Evolutionary conservation across 1,284 basidiomycete genomes (phyloP), one percentile per base, ranked within the genome.

Genomic region (Caloboletus firmus): DNA sequence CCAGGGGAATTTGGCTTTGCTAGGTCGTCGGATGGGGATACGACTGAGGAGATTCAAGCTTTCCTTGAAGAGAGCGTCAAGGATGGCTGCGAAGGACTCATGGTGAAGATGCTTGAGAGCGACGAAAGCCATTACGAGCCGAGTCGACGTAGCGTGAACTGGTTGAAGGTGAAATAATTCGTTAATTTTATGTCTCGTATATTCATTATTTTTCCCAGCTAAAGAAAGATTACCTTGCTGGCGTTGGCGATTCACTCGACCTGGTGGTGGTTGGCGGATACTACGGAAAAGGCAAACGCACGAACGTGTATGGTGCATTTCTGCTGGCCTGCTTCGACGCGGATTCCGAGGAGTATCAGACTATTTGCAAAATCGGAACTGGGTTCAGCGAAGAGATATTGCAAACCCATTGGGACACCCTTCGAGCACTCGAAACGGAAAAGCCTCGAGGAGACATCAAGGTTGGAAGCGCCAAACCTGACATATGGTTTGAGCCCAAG

Each of bases 351-450:
- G 89, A 91, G 68, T 97, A 84, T 70, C 95, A 98, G 68, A 95
- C 94, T 4, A 94, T 97, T 52, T 99, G 97, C 82, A 99, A 99
- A 75, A 97, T 99, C 62, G 97, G 97, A 3, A 99, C 97, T 0
- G 97, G 97, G 0, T 99, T 99, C 76, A 91, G 89, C 49, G 97
- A 99, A 64, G 94, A 98, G 70, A 79, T 84, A 55, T 76, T 99
- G 35, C 85, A 91, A 63, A 72, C 80, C n/a, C 93, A 96, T 66
- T 90, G 91, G 70, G 82, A 87, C n/a, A 78, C 81, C 24, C 81
- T 99, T 34, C 87, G 92, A 62, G 84, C 88, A 5, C 78, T 95
- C 35, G 93, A 96, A 71, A 70, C 80, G 37, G 74, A 73, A 17
- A 87, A 85, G 52, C 77, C 82, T 57, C 78, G 95, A 62, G 85